phyloP scores from a whole-genome alignment of 495 filamentous ascomycete genomes.

The Neurospora intermedia region DNA sequence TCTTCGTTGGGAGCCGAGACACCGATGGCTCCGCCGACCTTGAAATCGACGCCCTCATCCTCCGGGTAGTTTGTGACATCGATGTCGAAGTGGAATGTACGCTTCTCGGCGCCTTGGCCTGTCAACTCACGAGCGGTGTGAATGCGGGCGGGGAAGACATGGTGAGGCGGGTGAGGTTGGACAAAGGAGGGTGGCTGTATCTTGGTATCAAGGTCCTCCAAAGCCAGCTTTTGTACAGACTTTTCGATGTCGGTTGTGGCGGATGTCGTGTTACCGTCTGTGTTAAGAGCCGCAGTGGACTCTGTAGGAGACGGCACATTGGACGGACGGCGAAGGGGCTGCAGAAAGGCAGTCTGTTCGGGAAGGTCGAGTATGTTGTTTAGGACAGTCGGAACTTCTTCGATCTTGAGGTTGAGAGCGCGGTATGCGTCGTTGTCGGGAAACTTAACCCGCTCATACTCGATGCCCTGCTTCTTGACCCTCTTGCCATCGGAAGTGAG shows the following conservation, averaged over 20 bases:
- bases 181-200: constrained; percentile 79
- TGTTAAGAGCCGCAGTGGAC: constrained; percentile 21
- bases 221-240: constrained; percentile 17
- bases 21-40: constrained; percentile 92
- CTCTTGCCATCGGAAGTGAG: constrained; percentile 44
- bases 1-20: constrained; percentile 78
- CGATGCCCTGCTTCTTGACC: constrained; percentile 36
- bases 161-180: constrained; percentile 87
- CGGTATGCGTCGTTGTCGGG: constrained; percentile 79
- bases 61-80: constrained; percentile 93
- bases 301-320: constrained; percentile 28
- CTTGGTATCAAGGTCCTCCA: constrained; percentile 33
- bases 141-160: constrained; percentile 78
- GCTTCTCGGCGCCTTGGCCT: constrained; percentile 82
- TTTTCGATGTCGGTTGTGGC: constrained; percentile 11
- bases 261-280: constrained; percentile 1
- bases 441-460: constrained; percentile 49
- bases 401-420: constrained; percentile 64
- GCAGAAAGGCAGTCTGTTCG: constrained; percentile 58
- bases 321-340: constrained; percentile 30
- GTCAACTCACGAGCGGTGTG: constrained; percentile 79
- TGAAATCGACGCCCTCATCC: constrained; percentile 81
- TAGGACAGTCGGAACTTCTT: constrained; percentile 60
- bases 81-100: constrained; percentile 93
- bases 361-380: constrained; percentile 61